Conservation (phyloP, 2,329 filamentous ascomycete species). For the Dactylonectria macrodidyma region DNA sequence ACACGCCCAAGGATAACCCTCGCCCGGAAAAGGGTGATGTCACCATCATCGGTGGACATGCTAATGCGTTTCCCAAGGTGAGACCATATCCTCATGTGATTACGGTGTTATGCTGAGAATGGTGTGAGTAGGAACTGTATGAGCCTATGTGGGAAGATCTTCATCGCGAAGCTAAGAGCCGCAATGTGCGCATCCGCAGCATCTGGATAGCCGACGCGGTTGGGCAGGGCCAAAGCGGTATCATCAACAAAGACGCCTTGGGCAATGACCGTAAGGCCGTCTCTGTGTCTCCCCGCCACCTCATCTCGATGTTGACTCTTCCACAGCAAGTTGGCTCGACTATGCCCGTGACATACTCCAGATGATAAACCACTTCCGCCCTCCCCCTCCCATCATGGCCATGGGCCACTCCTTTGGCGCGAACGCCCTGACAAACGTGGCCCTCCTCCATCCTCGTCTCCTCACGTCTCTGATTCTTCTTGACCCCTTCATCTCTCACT, state of each 20-base stretch:
- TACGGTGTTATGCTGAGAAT: no score
- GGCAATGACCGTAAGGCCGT: constrained; percentile 85
- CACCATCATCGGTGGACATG: constrained; percentile 89
- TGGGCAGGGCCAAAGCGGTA: constrained; percentile 84
- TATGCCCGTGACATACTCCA: constrained; percentile 87
- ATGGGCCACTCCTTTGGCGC: constrained; percentile 93
- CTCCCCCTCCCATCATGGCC: constrained; percentile 84
- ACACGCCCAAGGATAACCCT: constrained; percentile 81
- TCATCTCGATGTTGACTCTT: constrained; percentile 11
- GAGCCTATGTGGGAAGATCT: constrained; percentile 93
- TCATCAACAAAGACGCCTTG: constrained; percentile 81
- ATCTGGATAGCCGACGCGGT: constrained; percentile 95
- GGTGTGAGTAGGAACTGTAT: constrained; percentile 79
- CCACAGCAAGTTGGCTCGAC: constrained; percentile 80
- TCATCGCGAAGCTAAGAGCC: constrained; percentile 70
- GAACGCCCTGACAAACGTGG: constrained; percentile 78
- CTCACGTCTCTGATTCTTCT: constrained; percentile 82
- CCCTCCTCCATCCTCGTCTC: constrained; percentile 85
- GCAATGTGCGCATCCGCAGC: constrained; percentile 79
- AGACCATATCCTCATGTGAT: not conserved
- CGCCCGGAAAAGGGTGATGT: constrained; percentile 81
- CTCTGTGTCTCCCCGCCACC: not conserved
- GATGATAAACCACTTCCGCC: constrained; percentile 86
- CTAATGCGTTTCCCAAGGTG: constrained; percentile 94
- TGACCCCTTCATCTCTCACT: constrained; percentile 82